Evolutionary conservation across 1,284 basidiomycete species (phyloP).

Genomic region (Xerocomus minutiporus): DNA sequence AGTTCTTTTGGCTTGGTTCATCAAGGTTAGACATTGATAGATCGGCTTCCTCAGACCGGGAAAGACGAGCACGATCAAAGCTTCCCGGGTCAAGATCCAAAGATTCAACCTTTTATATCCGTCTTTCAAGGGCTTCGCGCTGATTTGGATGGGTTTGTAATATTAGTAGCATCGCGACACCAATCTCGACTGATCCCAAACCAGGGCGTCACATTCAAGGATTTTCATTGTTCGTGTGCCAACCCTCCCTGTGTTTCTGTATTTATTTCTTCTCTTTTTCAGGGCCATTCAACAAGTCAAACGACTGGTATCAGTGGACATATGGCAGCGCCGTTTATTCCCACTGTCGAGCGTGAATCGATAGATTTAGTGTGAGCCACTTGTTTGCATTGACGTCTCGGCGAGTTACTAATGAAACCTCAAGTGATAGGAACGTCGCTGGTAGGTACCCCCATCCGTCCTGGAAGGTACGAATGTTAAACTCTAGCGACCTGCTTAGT

Average conservation of each 20-base stretch:
- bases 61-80: slow-evolving; percentile 74
- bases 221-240: slow-evolving; percentile 64
- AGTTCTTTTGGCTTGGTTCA: slow-evolving; percentile 17
- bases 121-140: slow-evolving; percentile 80
- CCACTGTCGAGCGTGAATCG: slow-evolving; percentile 93
- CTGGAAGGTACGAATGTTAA: background rate
- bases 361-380: slow-evolving; percentile 58
- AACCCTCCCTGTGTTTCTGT: background rate
- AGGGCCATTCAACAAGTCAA: slow-evolving; percentile 81
- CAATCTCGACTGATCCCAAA: background rate
- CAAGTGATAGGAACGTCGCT: background rate
- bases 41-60: slow-evolving; percentile 52
- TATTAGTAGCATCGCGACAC: background rate
- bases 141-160: slow-evolving; percentile 61
- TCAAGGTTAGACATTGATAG: background rate
- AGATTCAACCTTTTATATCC: slow-evolving; percentile 39
- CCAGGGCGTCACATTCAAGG: slow-evolving; percentile 39
- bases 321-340: slow-evolving; percentile 87
- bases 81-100: slow-evolving; percentile 10
- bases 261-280: background rate
- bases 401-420: background rate
- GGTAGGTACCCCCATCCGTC: background rate
- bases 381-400: background rate
- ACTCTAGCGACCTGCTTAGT: background rate
- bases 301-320: slow-evolving; percentile 92